Conservation (phyloP, 2,329 filamentous ascomycete species). For the Aureobasidium lini region DNA sequence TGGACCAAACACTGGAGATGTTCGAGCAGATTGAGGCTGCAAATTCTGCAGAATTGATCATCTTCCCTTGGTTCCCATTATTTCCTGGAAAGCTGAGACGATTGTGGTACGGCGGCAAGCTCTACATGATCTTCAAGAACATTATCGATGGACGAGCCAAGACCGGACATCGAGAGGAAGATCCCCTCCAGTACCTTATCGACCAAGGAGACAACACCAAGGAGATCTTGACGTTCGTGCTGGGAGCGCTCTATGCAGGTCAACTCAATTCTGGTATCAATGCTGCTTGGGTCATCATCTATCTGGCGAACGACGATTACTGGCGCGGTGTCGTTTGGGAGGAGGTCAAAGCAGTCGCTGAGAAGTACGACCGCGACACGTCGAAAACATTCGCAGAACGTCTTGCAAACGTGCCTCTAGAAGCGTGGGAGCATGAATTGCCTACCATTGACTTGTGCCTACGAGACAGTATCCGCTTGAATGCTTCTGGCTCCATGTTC, state of each 20-base stretch:
- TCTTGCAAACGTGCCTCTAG: conserved; percentile 40
- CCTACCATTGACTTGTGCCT: conserved; percentile 46
- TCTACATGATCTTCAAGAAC: conserved; percentile 44
- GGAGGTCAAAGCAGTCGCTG: conserved; percentile 42
- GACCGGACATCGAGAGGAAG: conserved; percentile 37
- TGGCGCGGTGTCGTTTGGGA: conserved; percentile 39
- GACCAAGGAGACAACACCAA: conserved; percentile 42
- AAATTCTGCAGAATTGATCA: conserved; percentile 38
- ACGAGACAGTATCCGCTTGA: conserved; percentile 48
- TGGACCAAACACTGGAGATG: conserved; percentile 36
- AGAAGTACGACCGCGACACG: conserved; percentile 34
- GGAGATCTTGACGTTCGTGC: conserved; percentile 42
- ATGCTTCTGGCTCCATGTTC: conserved; percentile 42
- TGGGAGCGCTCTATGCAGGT: conserved; percentile 51
- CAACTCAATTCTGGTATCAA: conserved; percentile 51
- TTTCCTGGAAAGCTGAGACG: conserved; percentile 38
- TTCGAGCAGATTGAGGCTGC: conserved; percentile 43
- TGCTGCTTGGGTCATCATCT: conserved; percentile 45
- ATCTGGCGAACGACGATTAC: conserved; percentile 40
- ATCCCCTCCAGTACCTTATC: conserved; percentile 48
- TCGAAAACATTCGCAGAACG: conserved; percentile 30
- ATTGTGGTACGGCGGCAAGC: conserved; percentile 37
- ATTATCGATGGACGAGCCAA: conserved; percentile 41
- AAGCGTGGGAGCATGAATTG: conserved; percentile 51
- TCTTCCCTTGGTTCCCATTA: conserved; percentile 46